These are phyloP conservation scores for Aspergillus sclerotiicarbonarius DNA, from an alignment of 495 filamentous ascomycete genomes.

Conservation along the genomic window DNA sequence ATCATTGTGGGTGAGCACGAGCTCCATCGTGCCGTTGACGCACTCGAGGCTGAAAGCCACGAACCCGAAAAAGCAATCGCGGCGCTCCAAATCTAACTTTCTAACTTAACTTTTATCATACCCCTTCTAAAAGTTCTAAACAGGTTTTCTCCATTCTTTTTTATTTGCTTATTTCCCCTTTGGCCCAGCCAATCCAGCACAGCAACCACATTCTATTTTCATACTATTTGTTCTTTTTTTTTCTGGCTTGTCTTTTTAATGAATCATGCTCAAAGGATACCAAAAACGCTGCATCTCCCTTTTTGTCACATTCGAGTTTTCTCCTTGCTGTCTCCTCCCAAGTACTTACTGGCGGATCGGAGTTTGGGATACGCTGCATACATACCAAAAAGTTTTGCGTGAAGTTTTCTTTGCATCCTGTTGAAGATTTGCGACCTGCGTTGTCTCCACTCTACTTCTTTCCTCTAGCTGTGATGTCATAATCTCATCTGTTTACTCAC, in stretches of 20 bases:
- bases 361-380: too few species aligned
- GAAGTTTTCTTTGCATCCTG: too few species aligned
- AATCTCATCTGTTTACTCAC: too few species aligned
- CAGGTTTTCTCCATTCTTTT: background rate
- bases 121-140: background rate
- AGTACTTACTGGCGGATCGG: background rate
- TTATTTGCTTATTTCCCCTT: background rate
- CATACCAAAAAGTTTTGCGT: too few species aligned
- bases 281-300: background rate
- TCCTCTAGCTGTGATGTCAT: too few species aligned
- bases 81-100: slow-evolving; percentile 16
- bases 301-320: background rate
- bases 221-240: background rate
- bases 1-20: slow-evolving; percentile 80
- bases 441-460: too few species aligned
- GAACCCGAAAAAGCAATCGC: slow-evolving; percentile 18
- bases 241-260: slow-evolving; percentile 1
- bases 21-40: slow-evolving; percentile 65
- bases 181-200: too few species aligned
- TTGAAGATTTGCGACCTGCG: too few species aligned
- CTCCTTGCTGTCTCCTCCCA: background rate
- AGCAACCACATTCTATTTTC: background rate
- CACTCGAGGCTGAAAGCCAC: slow-evolving; percentile 52
- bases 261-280: background rate
- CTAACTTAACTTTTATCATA: background rate